Conservation (phyloP, 108 stramenopile genomes). For the Mediolabrus comicus region DNA sequence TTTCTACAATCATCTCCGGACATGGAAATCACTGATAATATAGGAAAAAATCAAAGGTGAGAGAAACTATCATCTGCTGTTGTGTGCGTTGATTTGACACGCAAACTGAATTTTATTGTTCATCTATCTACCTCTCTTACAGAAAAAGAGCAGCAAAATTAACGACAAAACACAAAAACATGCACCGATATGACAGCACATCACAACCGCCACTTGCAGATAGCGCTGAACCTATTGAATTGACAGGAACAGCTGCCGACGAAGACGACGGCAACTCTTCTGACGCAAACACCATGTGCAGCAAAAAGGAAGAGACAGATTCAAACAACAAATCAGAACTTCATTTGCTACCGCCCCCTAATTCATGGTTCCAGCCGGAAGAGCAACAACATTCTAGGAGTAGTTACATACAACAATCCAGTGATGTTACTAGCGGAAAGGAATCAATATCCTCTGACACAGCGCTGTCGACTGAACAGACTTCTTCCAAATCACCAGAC, state of each 20-base stretch:
- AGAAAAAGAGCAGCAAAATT: background rate
- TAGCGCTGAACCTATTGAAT: background rate
- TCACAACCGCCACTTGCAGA: background rate
- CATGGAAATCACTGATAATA: background rate
- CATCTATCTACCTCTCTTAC: too few relatives aligned
- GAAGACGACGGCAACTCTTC: background rate
- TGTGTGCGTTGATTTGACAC: background rate
- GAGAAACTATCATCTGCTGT: background rate
- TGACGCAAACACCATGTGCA: background rate
- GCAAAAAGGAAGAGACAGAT: background rate
- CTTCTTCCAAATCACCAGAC: background rate
- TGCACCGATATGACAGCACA: background rate
- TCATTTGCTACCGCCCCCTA: conserved; percentile 12
- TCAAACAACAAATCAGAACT: background rate
- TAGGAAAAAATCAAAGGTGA: background rate
- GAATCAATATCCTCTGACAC: too few relatives aligned
- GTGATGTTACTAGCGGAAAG: background rate
- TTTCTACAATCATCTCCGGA: background rate
- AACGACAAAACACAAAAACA: background rate
- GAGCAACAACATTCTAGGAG: background rate
- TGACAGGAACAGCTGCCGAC: background rate
- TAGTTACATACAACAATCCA: too few relatives aligned
- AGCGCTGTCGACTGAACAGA: background rate
- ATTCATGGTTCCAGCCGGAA: conserved; percentile 19
- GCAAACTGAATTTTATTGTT: too few relatives aligned